Base-by-base conservation (phyloP, 768 basidiomycete genomes). In the Suillus bovinus region DNA sequence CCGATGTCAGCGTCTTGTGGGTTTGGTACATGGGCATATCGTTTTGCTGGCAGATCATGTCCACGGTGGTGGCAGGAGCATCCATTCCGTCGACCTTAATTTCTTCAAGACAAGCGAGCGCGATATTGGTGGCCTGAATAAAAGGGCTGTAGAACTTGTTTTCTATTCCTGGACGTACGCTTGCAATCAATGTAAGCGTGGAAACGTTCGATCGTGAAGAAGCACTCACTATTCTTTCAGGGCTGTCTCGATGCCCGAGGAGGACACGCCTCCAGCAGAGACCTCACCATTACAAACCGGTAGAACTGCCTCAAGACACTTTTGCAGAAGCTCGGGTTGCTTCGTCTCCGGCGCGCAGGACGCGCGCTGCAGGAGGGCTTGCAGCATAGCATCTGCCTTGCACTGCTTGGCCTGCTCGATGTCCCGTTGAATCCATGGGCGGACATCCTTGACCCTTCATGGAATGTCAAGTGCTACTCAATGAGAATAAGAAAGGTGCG, bases 91-190 rank as follows among this genome's bases (percentile, higher is more conserved):
- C 52, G 8, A 61, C 31, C 6, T 27, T 24, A 14, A 61, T 52
- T 3, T 56, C 29, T 13, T 42, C 5, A 20, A 61, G 60, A 55
- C 60, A 56, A 11, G 27, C 38, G 2, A 61, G 53, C 9, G 50
- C 60, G 1, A 29, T 42, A 4, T 61, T 61, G 2, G 52, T 20
- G 8, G 29, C 34, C 17, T 1, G 0, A 5, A 39, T 38, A 17
- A 61, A 61, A 24, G 60, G 39, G 27, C 0, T 16, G 10, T 61
- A 61, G 13, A 24, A 31, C 2, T 24, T 5, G 3, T 29, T 27
- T 36, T 42, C 38, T 17, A 0, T 11, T 55, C 22, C 46, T 47
- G 46, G 6, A 24, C 5, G 1, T 16, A 24, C 7, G 5, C 46
- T 47, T 24, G 7, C 3, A 27, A 47, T 47, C 13, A 5, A 24